Percentiles rank a stretch among this genome's conserved stretches.
Conservation (phyloP, 2,329 filamentous ascomycete genomes). For the Pseudogymnoascus sp. region DNA sequence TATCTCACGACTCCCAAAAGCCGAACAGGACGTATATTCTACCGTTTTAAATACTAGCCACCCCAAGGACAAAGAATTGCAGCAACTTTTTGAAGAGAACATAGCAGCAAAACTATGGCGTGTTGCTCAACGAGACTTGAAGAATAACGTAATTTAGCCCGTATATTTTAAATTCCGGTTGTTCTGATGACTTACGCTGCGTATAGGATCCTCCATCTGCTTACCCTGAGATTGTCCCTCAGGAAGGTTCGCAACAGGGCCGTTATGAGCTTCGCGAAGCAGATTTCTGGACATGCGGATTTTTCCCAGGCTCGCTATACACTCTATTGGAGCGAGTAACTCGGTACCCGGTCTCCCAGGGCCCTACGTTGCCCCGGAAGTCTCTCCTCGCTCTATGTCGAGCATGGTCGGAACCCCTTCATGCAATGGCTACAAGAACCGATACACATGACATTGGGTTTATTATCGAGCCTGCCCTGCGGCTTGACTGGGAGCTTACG, state of each 20-base stretch:
- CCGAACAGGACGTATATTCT: neutral
- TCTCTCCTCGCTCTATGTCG: slow-evolving; percentile 21
- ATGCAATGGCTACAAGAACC: slow-evolving; percentile 34
- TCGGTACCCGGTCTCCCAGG: slow-evolving; percentile 23
- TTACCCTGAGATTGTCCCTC: slow-evolving; percentile 31
- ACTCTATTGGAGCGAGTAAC: slow-evolving; percentile 30
- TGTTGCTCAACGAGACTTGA: slow-evolving; percentile 14
- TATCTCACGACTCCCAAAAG: neutral
- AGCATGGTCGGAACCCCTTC: slow-evolving; percentile 31
- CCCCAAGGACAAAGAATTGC: slow-evolving; percentile 9
- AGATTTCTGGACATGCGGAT: slow-evolving; percentile 38
- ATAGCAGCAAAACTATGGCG: slow-evolving; percentile 19
- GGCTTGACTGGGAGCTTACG: slow-evolving; percentile 40
- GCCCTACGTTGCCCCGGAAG: neutral
- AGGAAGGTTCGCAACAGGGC: slow-evolving; percentile 23
- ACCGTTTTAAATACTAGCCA: neutral
- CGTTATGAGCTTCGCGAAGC: slow-evolving; percentile 27
- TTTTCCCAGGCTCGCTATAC: slow-evolving; percentile 35
- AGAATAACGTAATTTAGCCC: slow-evolving; percentile 13
- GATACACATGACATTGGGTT: slow-evolving; percentile 50
- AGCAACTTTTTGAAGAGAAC: slow-evolving; percentile 18
- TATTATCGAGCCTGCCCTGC: slow-evolving; percentile 42
- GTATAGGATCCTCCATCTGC: slow-evolving; percentile 11
- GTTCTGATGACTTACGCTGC: neutral
- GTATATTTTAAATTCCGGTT: neutral